These are phyloP conservation scores for Gypsophila paniculata DNA, from an alignment of 179 eudicot species.

Conservation along the genomic window DNA sequence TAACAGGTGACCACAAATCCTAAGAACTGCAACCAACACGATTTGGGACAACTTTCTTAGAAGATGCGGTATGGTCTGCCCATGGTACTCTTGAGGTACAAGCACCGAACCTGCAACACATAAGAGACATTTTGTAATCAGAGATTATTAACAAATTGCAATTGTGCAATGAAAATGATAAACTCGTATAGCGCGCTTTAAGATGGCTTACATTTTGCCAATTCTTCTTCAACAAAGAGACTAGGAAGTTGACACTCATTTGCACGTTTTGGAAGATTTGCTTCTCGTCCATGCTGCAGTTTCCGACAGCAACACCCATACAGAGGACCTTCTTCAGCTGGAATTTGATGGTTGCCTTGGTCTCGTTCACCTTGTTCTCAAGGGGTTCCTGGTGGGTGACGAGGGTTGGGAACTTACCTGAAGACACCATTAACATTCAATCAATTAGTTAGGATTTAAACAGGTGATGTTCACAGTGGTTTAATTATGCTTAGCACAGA, in stretches of 20 bases:
- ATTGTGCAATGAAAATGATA: neutral
- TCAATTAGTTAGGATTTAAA: neutral
- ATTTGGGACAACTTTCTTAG: constrained; percentile 23
- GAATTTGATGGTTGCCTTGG: constrained; percentile 76
- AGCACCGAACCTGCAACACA: constrained; percentile 62
- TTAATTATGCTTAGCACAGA: no score
- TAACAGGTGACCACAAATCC: constrained; percentile 13
- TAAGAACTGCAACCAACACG: constrained; percentile 9
- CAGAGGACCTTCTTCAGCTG: constrained; percentile 85
- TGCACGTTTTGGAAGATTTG: constrained; percentile 84
- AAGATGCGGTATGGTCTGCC: constrained; percentile 72
- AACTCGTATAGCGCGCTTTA: no score
- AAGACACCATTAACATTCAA: neutral
- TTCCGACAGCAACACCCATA: constrained; percentile 92
- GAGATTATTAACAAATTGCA: neutral
- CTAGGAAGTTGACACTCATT: constrained; percentile 84
- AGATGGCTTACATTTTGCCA: constrained; percentile 70
- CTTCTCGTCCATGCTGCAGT: constrained; percentile 76
- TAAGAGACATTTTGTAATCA: neutral
- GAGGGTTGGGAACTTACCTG: constrained; percentile 86
- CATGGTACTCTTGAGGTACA: constrained; percentile 88
- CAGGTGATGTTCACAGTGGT: no score
- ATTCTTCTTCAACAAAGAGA: constrained; percentile 79
- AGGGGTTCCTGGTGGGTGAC: constrained; percentile 76
- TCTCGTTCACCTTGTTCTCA: constrained; percentile 70